Conservation (phyloP, 305 asterid species). For the Salvia sclarea region DNA sequence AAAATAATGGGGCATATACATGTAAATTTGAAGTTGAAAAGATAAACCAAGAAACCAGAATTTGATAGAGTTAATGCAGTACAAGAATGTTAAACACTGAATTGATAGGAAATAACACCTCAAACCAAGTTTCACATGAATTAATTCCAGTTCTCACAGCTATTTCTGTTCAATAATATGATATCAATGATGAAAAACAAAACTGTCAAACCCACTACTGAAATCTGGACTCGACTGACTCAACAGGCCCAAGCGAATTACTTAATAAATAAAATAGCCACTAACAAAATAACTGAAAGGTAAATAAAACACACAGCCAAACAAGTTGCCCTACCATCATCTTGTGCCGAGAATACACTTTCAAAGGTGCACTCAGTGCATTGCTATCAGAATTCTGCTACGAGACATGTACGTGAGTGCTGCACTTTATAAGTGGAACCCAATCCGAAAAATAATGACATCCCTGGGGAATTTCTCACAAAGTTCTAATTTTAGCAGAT, state of each 20-base stretch:
- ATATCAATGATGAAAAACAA: not conserved
- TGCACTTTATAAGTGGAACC: constrained; percentile 1
- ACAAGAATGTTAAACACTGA: too few species aligned
- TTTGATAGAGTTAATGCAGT: not conserved
- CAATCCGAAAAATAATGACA: not conserved
- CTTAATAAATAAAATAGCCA: not conserved
- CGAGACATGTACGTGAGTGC: not conserved
- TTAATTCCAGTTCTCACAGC: too few species aligned
- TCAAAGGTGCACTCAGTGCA: not conserved
- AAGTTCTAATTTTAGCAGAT: not conserved
- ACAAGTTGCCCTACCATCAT: not conserved
- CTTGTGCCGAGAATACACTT: not conserved
- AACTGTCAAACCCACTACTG: not conserved
- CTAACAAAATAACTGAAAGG: not conserved
- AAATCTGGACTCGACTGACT: not conserved
- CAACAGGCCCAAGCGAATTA: not conserved
- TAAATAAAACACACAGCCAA: not conserved
- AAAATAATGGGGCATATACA: not conserved
- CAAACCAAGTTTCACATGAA: too few species aligned
- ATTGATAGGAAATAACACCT: too few species aligned
- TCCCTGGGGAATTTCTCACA: not conserved
- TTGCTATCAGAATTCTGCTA: not conserved
- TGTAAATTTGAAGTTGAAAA: not conserved
- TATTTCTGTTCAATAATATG: not conserved
- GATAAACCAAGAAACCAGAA: not conserved